phyloP scores from a whole-genome alignment of 768 basidiomycete genomes.

The Coprinellus aureogranulatus region DNA sequence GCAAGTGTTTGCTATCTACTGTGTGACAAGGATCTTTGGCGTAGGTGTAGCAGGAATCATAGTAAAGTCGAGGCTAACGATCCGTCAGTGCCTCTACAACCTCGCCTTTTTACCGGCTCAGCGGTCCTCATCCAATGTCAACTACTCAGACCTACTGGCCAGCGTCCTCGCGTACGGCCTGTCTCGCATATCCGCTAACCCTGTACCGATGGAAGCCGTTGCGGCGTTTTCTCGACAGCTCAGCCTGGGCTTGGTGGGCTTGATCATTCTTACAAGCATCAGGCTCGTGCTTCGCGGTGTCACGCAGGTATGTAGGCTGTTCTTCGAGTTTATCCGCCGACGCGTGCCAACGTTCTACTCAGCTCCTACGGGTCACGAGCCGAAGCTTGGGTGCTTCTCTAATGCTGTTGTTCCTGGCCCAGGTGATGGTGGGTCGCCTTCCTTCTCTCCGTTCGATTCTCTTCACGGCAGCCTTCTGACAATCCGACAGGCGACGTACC shows the following conservation, averaged over 20 bases:
- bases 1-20: slow-evolving; percentile 64
- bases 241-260: slow-evolving; percentile 70
- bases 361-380: slow-evolving; percentile 65
- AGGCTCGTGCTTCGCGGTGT: slow-evolving; percentile 68
- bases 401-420: slow-evolving; percentile 74
- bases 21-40: slow-evolving; percentile 57
- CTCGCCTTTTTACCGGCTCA: slow-evolving; percentile 38
- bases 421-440: slow-evolving; percentile 67
- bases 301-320: slow-evolving; percentile 48
- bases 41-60: slow-evolving; percentile 37
- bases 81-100: slow-evolving; percentile 48
- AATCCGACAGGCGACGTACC: slow-evolving; percentile 65
- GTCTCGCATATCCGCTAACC: slow-evolving; percentile 21
- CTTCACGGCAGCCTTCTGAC: neutral
- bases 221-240: slow-evolving; percentile 43
- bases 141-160: slow-evolving; percentile 43
- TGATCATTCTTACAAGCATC: slow-evolving; percentile 73
- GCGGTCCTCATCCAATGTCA: slow-evolving; percentile 29
- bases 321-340: slow-evolving; percentile 3
- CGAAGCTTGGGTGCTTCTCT: slow-evolving; percentile 70
- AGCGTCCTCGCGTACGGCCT: slow-evolving; percentile 32
- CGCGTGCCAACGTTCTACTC: neutral
- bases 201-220: slow-evolving; percentile 30
- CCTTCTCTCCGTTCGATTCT: no score
- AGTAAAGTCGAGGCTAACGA: neutral